Conservation (phyloP, 345 rosid species). For the Hibiscus mutabilis region DNA sequence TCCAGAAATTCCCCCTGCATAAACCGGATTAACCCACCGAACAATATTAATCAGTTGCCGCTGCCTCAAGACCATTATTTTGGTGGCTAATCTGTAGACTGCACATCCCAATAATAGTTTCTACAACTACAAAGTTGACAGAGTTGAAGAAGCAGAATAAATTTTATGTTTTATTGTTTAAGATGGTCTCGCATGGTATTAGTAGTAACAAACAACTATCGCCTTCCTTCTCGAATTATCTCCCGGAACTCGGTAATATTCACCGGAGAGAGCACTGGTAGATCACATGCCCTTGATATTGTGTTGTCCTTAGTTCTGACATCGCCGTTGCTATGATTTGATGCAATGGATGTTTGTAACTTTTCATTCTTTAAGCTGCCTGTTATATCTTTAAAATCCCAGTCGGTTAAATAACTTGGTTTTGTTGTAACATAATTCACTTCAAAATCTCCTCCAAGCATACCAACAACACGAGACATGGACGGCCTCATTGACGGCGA, state of each 20-base stretch:
- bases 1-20: too few relatives aligned
- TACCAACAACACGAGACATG: slow-evolving; percentile 26
- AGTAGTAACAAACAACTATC: not conserved
- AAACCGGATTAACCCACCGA: too few relatives aligned
- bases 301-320: not conserved
- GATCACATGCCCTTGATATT: not conserved
- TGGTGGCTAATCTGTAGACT: too few relatives aligned
- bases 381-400: slow-evolving; percentile 35
- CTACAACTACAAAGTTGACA: not conserved
- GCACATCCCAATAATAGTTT: not conserved
- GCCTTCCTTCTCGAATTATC: not conserved
- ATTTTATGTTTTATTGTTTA: not conserved
- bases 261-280: not conserved
- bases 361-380: not conserved
- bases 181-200: not conserved
- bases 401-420: slow-evolving; percentile 51
- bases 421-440: slow-evolving; percentile 27
- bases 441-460: slow-evolving; percentile 21
- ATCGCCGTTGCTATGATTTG: not conserved
- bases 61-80: too few relatives aligned
- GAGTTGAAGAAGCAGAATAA: not conserved
- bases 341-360: not conserved
- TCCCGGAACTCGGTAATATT: not conserved
- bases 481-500: slow-evolving; percentile 26
- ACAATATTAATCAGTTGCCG: too few relatives aligned